phyloP scores from a whole-genome alignment of 1,284 basidiomycete species.

The Rugiboletus extremiorientalis region DNA sequence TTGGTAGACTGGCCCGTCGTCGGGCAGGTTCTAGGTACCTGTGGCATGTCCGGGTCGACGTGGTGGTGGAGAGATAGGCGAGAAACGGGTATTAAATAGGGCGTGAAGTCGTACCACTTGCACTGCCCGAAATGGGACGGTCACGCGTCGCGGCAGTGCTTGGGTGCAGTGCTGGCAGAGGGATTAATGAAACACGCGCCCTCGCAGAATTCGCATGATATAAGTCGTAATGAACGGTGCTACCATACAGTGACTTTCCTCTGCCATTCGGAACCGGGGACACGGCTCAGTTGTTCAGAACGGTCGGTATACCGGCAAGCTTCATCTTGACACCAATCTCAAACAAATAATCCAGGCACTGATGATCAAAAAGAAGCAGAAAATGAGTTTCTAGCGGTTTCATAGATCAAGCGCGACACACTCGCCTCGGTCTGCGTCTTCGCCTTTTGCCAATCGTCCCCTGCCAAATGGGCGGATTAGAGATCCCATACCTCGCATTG shows the following conservation, averaged over 20 bases:
- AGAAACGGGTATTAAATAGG: neutral
- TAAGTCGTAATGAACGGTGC: no score
- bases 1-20: slow-evolving; percentile 17
- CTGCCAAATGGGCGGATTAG: slow-evolving; percentile 34
- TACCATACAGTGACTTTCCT: no score
- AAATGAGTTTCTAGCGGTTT: no score
- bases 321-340: slow-evolving; percentile 85
- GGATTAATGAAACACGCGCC: slow-evolving; percentile 10
- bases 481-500: neutral
- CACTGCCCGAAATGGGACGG: slow-evolving; percentile 15
- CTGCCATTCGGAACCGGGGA: no score
- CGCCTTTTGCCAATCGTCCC: slow-evolving; percentile 81
- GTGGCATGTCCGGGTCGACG: slow-evolving; percentile 20
- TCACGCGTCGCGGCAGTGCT: neutral
- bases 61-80: neutral
- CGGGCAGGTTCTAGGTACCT: slow-evolving; percentile 17
- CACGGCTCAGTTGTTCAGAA: slow-evolving; percentile 35
- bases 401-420: neutral
- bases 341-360: slow-evolving; percentile 87
- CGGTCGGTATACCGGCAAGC: slow-evolving; percentile 52
- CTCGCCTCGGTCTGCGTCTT: slow-evolving; percentile 80
- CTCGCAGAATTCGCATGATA: no score
- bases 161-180: neutral
- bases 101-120: slow-evolving; percentile 20
- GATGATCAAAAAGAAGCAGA: no score